phyloP scores from a whole-genome alignment of 352 stramenopile genomes.

The Nothophytophthora sp. region DNA sequence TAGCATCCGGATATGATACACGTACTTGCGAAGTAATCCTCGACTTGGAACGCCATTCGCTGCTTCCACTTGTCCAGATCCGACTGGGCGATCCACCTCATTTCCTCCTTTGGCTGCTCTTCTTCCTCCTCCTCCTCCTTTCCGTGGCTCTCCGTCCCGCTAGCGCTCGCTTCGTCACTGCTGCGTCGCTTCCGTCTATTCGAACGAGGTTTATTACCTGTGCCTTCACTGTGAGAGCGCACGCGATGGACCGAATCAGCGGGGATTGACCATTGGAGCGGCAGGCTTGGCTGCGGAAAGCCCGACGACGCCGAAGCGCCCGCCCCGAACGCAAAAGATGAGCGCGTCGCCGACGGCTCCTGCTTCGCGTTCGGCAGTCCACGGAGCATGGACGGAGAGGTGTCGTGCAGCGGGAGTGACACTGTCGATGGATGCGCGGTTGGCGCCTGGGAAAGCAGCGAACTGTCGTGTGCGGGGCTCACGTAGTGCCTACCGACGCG shows the following conservation, averaged over 20 bases:
- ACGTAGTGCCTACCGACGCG: conserved; percentile 20
- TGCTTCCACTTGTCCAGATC: conserved; percentile 70
- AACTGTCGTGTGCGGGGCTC: conserved; percentile 1
- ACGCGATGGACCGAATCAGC: too few species aligned
- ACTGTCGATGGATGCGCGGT: too few species aligned
- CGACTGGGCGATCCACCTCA: conserved; percentile 46
- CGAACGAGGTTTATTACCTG: background rate
- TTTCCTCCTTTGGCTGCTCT: conserved; percentile 11
- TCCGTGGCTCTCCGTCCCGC: conserved; percentile 3
- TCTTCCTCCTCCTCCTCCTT: conserved; percentile 11
- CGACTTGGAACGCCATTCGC: conserved; percentile 53
- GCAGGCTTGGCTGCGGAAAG: too few species aligned
- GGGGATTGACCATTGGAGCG: too few species aligned
- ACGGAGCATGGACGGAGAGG: conserved; percentile 12
- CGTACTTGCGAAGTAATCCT: conserved; percentile 72
- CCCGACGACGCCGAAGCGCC: too few species aligned
- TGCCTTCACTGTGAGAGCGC: conserved; percentile 1
- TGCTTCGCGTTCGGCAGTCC: conserved; percentile 11
- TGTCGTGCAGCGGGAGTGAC: background rate
- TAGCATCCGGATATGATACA: background rate
- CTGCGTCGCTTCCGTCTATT: conserved; percentile 25
- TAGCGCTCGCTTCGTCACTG: background rate
- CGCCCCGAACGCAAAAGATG: too few species aligned
- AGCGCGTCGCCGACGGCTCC: conserved; percentile 12
- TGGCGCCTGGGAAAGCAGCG: too few species aligned